phyloP scores from a whole-genome alignment of 495 filamentous ascomycete species.

The Hypoxylon rickii region DNA sequence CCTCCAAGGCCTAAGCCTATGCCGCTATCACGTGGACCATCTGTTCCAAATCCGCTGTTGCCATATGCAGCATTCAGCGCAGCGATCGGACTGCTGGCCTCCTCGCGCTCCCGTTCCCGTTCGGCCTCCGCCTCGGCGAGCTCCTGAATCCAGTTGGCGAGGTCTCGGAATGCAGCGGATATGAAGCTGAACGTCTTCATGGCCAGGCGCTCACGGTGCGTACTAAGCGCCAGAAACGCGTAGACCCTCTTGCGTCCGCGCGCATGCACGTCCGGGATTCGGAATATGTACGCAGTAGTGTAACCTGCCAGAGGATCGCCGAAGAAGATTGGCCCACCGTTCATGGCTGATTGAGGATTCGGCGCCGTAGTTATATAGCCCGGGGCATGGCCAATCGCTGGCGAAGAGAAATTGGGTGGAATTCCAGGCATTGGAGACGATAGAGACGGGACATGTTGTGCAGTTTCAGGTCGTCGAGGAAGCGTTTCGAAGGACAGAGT shows the following conservation, averaged over 20 bases:
- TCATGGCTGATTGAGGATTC: conserved; percentile 44
- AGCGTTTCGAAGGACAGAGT: conserved; percentile 85
- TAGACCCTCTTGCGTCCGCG: conserved; percentile 86
- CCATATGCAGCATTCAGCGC: conserved; percentile 45
- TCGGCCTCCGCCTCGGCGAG: conserved; percentile 65
- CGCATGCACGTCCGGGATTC: conserved; percentile 83
- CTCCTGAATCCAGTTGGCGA: conserved; percentile 72
- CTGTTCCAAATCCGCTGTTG: conserved; percentile 24
- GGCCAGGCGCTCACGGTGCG: conserved; percentile 71
- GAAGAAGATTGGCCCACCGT: conserved; percentile 80
- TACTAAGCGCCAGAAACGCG: conserved; percentile 79
- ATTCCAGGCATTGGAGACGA: conserved; percentile 21
- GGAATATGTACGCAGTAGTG: conserved; percentile 92
- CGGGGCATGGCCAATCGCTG: conserved; percentile 36
- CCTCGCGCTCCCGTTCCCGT: conserved; percentile 58
- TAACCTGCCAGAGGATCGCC: conserved; percentile 82
- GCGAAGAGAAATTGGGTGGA: conserved; percentile 37
- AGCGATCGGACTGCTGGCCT: conserved; percentile 31
- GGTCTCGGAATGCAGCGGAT: conserved; percentile 72
- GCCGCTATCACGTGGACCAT: conserved; percentile 40
- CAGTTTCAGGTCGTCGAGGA: conserved; percentile 62
- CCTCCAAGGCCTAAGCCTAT: conserved; percentile 37
- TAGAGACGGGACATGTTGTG: conserved; percentile 22
- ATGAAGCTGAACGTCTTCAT: conserved; percentile 77
- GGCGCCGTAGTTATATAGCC: conserved; percentile 41